Percentiles rank a stretch among this genome's conserved stretches.
phyloP scores from a whole-genome alignment of 2,329 filamentous ascomycete genomes.

The Colletotrichum zoysiae region DNA sequence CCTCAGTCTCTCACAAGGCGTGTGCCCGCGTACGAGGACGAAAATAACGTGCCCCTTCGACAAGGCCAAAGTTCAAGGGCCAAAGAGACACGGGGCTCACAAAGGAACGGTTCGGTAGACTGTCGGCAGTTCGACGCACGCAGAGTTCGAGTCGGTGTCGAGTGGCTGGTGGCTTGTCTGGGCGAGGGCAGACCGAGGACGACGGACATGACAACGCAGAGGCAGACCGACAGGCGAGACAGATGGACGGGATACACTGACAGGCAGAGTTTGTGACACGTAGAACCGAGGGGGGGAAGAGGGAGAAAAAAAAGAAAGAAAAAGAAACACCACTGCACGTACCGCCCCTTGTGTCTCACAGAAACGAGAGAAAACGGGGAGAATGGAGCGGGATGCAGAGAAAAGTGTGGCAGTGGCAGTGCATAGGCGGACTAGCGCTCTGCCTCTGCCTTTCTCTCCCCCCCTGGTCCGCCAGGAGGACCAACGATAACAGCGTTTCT shows the following conservation, averaged over 20 bases:
- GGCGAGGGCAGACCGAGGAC: neutral
- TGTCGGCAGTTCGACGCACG: neutral
- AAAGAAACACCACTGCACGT: neutral
- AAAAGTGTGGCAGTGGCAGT: slow-evolving; percentile 35
- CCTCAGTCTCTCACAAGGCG: slow-evolving; percentile 15
- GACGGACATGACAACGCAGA: slow-evolving; percentile 5
- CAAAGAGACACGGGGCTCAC: neutral
- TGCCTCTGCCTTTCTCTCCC: slow-evolving; percentile 13
- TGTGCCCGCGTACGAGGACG: neutral
- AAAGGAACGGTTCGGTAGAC: neutral
- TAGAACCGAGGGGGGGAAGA: neutral
- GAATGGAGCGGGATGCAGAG: neutral
- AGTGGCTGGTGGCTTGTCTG: slow-evolving; percentile 2
- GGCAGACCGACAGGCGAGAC: neutral
- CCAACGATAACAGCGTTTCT: neutral
- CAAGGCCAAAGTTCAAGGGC: neutral
- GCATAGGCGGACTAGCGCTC: slow-evolving; percentile 34
- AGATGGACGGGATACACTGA: too few relatives aligned
- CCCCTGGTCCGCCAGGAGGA: slow-evolving; percentile 1
- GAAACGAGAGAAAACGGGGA: neutral
- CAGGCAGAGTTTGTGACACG: too few relatives aligned
- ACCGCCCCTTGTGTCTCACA: neutral
- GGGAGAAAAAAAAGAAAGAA: neutral
- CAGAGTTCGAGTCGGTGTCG: neutral
- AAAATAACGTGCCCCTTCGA: neutral